Conservation (phyloP, 495 filamentous ascomycete species). For the Aspergillus campestris region DNA sequence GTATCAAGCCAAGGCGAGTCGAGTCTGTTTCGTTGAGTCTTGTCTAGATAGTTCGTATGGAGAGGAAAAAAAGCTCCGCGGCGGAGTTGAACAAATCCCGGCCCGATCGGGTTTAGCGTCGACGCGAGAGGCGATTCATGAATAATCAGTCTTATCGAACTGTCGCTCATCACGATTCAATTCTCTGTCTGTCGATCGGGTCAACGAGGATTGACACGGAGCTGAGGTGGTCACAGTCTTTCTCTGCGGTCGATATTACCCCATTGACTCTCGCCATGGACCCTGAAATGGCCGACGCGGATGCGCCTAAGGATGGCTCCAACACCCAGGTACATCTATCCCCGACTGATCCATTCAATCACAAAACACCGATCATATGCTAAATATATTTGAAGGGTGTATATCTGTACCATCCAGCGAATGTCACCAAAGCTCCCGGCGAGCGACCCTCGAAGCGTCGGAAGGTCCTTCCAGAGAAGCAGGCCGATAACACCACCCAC, state of each 20-base stretch:
- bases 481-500: constrained; percentile 10
- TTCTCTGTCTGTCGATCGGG: constrained; percentile 3
- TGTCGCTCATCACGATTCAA: constrained; percentile 14
- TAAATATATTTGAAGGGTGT: constrained; percentile 44
- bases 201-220: no score
- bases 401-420: constrained; percentile 58
- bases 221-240: no score
- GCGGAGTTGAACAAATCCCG: constrained; percentile 19
- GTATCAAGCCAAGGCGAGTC: background rate
- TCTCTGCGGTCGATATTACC: background rate
- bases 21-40: background rate
- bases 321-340: constrained; percentile 40
- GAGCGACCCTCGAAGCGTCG: constrained; percentile 58
- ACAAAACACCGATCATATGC: background rate
- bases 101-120: constrained; percentile 30
- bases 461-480: constrained; percentile 34
- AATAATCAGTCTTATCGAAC: background rate
- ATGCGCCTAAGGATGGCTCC: constrained; percentile 24
- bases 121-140: constrained; percentile 10
- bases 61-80: constrained; percentile 8
- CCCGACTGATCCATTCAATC: background rate
- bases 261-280: constrained; percentile 19
- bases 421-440: constrained; percentile 21
- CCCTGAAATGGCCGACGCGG: constrained; percentile 18
- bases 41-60: constrained; percentile 1